Percentiles rank a stretch among this genome's conserved stretches.
Conservation (phyloP, 2,329 filamentous ascomycete species). For the Colletotrichum sansevieriae region DNA sequence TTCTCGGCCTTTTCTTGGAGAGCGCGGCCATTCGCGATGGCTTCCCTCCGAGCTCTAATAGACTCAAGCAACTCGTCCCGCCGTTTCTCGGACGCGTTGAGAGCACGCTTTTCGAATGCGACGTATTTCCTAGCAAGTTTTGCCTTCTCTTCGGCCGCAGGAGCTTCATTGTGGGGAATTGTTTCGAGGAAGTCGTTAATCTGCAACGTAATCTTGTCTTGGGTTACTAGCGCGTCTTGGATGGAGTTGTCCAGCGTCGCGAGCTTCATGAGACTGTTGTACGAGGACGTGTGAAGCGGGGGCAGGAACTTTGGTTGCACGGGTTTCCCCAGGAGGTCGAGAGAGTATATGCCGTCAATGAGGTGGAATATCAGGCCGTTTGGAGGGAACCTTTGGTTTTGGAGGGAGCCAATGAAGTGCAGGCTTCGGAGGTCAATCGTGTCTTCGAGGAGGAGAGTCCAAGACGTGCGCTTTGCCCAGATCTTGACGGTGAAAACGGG, state of each 20-base stretch:
- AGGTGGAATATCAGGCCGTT: constrained; percentile 91
- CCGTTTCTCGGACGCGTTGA: constrained; percentile 72
- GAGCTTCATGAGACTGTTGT: constrained; percentile 88
- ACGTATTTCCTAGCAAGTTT: constrained; percentile 67
- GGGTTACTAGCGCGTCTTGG: constrained; percentile 86
- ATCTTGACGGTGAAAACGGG: constrained; percentile 77
- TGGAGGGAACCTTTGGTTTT: constrained; percentile 77
- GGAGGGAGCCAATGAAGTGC: constrained; percentile 82
- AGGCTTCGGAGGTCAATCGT: constrained; percentile 78
- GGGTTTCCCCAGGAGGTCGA: constrained; percentile 71
- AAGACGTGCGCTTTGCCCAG: constrained; percentile 76
- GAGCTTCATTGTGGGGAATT: constrained; percentile 57
- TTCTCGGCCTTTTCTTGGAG: constrained; percentile 69
- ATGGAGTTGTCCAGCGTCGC: constrained; percentile 91
- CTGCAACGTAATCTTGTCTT: constrained; percentile 79
- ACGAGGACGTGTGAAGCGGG: constrained; percentile 77
- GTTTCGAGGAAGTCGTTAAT: constrained; percentile 73
- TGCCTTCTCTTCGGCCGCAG: constrained; percentile 63
- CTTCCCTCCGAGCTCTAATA: constrained; percentile 72
- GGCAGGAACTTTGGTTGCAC: constrained; percentile 67
- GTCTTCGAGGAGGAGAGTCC: constrained; percentile 77
- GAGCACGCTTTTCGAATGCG: constrained; percentile 72
- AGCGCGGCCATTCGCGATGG: constrained; percentile 74
- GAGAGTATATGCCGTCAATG: constrained; percentile 86
- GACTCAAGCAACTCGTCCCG: constrained; percentile 77